Evolutionary conservation across 257 asterid genomes (phyloP).

Genomic region (Osmanthus fragrans): DNA sequence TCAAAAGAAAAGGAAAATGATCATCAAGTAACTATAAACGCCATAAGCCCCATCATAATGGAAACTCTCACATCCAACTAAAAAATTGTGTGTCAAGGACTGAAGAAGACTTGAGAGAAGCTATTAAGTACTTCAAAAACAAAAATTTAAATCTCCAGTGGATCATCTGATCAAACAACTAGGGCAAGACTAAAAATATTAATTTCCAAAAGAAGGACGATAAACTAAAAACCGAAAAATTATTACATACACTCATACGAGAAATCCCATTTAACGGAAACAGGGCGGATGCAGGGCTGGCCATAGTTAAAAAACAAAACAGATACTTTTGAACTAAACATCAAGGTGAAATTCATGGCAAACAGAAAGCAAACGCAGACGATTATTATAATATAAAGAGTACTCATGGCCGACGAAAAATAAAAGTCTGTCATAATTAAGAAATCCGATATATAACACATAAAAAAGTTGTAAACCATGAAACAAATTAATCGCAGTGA

Average conservation of each 20-base stretch:
- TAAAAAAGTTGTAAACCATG: neutral
- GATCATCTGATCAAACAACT: neutral
- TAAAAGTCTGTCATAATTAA: neutral
- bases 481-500: neutral
- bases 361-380: neutral
- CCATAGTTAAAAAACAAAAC: too few relatives aligned
- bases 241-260: neutral
- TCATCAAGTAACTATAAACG: neutral
- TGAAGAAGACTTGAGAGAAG: neutral
- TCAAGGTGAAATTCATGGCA: neutral
- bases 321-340: neutral
- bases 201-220: too few relatives aligned
- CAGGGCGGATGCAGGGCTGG: neutral
- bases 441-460: too few relatives aligned
- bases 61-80: conserved; percentile 5
- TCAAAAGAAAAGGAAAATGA: conserved; percentile 9
- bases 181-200: too few relatives aligned
- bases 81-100: neutral
- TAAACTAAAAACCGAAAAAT: neutral
- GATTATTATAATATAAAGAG: neutral
- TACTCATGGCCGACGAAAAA: neutral
- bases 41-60: neutral
- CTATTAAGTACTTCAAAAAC: neutral
- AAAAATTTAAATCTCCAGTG: neutral
- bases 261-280: neutral